Base-by-base conservation (phyloP, 305 asterid species). In the Nicotiana rustica region DNA sequence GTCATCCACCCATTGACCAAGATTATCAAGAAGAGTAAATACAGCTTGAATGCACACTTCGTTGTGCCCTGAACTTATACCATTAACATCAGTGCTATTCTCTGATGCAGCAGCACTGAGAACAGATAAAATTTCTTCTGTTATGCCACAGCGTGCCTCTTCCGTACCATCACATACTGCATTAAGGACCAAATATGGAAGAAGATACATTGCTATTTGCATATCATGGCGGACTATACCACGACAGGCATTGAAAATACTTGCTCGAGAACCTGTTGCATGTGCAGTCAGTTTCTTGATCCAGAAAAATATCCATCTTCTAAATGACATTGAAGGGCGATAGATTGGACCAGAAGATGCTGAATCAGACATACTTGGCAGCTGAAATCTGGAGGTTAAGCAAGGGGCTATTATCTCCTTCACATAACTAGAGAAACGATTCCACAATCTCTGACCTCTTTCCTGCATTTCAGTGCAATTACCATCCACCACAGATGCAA, bases 351-450 rank as follows among this genome's bases (percentile, higher is more conserved):
- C 98, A 86, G 92, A 87, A 86, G 95, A 86, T 55, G 96, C 89
- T 49, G 87, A 85, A 85, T 94, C 99, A 33, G 93, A 87, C 79
- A 88, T 89, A 76, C 86, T 90, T 14, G 94, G 96, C 25, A 96
- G 92, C 47, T 87, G 91, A 82, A 92, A 94, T 82, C 90, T 92
- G 85, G 99, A 96, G 87, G 99, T 93, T 87, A 96, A 91, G 92
- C 98, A 96, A 91, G 99, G 99, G 77, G 98, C 99, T 81, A 96
- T 96, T 85, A 96, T 95, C 94, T 96, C 99, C 90, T 94, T 96
- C 67, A 94, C 89, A 86, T 96, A 96, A 90, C 89, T 91, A 86
- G 99, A 96, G 88, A 96, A 96, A 56, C 98, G 94, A 82, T 89
- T 95, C 99, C 99, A 96, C 89, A 96, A 80, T 85, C 89, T 92